Evolutionary conservation across 345 rosid genomes (phyloP), one percentile per base, ranked within the genome.

Genomic region (Heritiera littoralis): DNA sequence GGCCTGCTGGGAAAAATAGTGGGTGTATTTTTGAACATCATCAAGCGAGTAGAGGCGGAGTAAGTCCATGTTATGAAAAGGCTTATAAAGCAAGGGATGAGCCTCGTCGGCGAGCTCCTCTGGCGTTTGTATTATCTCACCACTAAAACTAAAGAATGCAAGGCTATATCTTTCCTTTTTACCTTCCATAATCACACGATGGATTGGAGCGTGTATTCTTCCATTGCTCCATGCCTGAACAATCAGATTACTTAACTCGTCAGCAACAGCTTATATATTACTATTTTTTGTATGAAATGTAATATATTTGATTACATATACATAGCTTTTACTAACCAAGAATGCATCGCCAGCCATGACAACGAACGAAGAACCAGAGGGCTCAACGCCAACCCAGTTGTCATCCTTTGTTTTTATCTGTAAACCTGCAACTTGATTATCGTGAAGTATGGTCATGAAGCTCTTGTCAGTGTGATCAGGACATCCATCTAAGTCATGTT

Each of bases 271-370:
- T 40, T 35, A 35, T 23, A 23, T 23, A 23, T 23, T 23, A 23
- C 28, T 23, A 23, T 23, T 23, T 23, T 23, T 23, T 23, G 28
- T 23, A 23, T 23, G 28, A 23, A 23, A 23, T 35, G 38, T 35
- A 35, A 3, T 35, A 35, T 35, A 35, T 35, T 35, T 35, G 38
- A 35, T 35, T 35, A 35, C 38, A 35, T 35, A 35, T 23, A 23
- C 28, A 23, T 35, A 35, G 38, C 38, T 35, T 35, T 35, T 2
- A 45, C 54, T 69, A 46, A 90, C 94, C 89, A 86, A 74, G 81
- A 86, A 72, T 55, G 88, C 83, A 67, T 89, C 97, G 20, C 94
- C 97, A 4, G 89, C 88, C 63, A 89, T 74, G 72, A 88, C 87
- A 1, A 91, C 51, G 77, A 89, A 89, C 32, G 83, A 86, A 9